Percentiles rank a stretch among this genome's conserved stretches.
Evolutionary conservation across 768 basidiomycete genomes (phyloP).

Genomic region (Mycena chlorophos): DNA sequence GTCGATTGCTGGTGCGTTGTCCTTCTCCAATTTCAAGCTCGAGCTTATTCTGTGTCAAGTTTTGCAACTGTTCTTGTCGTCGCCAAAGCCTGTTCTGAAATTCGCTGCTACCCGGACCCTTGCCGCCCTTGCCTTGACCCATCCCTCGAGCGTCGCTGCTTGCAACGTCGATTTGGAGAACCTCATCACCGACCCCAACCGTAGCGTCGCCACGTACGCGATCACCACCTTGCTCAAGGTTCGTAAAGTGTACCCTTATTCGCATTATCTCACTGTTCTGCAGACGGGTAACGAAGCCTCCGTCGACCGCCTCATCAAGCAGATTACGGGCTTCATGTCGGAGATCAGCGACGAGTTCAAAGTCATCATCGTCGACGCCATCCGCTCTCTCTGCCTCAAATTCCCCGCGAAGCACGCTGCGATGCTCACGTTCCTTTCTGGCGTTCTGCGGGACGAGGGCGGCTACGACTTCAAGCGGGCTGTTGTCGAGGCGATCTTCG

Average conservation of each 20-base stretch:
- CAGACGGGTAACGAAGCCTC: conserved; percentile 99
- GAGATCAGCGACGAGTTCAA: conserved; percentile 99
- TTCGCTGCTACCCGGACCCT: conserved; percentile 97
- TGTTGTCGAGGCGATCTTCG: conserved; percentile 98
- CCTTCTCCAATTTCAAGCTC: not conserved
- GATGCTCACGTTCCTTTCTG: conserved; percentile 96
- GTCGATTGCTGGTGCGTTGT: conserved; percentile 79
- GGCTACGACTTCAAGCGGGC: conserved; percentile 99
- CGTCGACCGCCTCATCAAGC: conserved; percentile 98
- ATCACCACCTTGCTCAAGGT: conserved; percentile 98
- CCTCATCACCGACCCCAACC: conserved; percentile 92
- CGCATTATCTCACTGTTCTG: conserved; percentile 7
- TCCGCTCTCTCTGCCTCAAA: conserved; percentile 97
- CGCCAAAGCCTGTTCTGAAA: conserved; percentile 92
- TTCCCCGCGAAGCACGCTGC: conserved; percentile 96
- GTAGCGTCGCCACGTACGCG: conserved; percentile 96
- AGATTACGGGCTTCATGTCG: conserved; percentile 97
- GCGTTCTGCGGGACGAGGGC: conserved; percentile 95
- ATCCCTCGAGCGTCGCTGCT: conserved; percentile 82
- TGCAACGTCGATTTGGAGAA: conserved; percentile 98
- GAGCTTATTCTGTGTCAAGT: conserved; percentile 46
- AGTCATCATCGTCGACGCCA: conserved; percentile 98
- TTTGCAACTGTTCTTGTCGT: conserved; percentile 92
- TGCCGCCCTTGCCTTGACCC: conserved; percentile 80
- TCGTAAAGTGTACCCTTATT: conserved; percentile 15